Percentiles rank a stretch among this genome's conserved stretches.
phyloP scores from a whole-genome alignment of 1,284 basidiomycete genomes.

The Apiotrichum gracile region DNA sequence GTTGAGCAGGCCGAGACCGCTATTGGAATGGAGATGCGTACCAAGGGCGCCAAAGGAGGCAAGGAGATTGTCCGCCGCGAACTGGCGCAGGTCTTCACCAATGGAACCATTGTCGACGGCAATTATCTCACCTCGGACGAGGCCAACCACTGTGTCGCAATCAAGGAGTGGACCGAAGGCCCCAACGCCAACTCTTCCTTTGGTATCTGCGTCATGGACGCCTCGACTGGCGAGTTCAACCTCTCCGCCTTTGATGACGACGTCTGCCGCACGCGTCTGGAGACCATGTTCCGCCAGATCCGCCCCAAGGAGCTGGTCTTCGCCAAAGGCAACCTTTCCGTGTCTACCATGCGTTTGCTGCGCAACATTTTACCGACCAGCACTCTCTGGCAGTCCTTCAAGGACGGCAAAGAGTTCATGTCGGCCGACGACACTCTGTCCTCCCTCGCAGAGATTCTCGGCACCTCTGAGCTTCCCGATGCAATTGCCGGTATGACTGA shows the following conservation, averaged over 20 bases:
- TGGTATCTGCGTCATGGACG: conserved; percentile 91
- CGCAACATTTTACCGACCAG: conserved; percentile 69
- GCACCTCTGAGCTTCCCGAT: conserved; percentile 58
- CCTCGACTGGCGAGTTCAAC: conserved; percentile 93
- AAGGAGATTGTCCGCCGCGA: conserved; percentile 80
- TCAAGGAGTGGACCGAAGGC: conserved; percentile 53
- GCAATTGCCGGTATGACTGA: conserved; percentile 67
- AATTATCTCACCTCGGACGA: conserved; percentile 86
- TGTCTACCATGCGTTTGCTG: conserved; percentile 70
- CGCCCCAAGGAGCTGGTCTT: conserved; percentile 89
- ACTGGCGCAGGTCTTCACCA: conserved; percentile 91
- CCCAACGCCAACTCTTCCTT: conserved; percentile 52
- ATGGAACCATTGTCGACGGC: conserved; percentile 91
- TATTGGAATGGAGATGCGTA: conserved; percentile 56
- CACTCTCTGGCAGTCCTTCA: conserved; percentile 80
- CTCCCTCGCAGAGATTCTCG: conserved; percentile 65
- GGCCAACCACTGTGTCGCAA: conserved; percentile 87
- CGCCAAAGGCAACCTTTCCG: conserved; percentile 81
- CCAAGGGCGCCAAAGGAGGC: conserved; percentile 50
- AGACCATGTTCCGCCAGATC: conserved; percentile 88
- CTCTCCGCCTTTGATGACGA: conserved; percentile 88
- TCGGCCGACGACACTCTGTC: conserved; percentile 64
- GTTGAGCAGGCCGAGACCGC: conserved; percentile 97
- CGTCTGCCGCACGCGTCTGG: conserved; percentile 81
- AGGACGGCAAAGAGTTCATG: conserved; percentile 66